Base-by-base conservation (phyloP, 2,329 filamentous ascomycete species). In the Epichloe gansuensis region DNA sequence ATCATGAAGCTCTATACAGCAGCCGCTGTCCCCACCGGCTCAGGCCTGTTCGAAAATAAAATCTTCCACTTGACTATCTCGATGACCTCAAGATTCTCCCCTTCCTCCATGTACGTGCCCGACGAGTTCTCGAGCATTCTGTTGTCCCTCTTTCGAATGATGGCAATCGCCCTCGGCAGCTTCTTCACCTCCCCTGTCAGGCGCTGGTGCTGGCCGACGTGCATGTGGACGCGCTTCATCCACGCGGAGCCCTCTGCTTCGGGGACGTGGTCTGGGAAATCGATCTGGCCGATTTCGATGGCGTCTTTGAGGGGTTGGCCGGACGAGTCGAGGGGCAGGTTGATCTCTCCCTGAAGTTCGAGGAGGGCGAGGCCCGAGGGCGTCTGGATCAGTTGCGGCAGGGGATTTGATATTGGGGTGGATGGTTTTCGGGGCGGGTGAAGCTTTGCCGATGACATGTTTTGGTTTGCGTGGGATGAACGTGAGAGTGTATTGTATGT, bases 161-260 rank as follows among this genome's bases (percentile, higher is more conserved):
- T 74, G 4, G 85, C 93, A 58, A 96, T 64, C 3, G 90, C 83
- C 62, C 80, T 86, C 5, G 78, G 77, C 48, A 97, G 70, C 68
- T 89, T 95, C 74, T 89, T 95, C 47, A 95, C 82, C 67, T 97
- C 89, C 3, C 93, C 93, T 1, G 82, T 87, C 63, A 97, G 77
- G 54, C 90, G 78, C 70, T 97, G 93, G 65, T 96, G 86, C 62
- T 84, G 80, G 5, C 91, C 93, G 4, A 97, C 79, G 64, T 91
- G 95, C 47, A 97, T 71, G 63, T 95, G 87, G 31, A 91, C 89
- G 38, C 81, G 77, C 69, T 89, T 94, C 87, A 91, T 95, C 90
- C 90, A 96, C 9, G 77, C 78, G 0, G 80, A 83, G 59, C 80
- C 66, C 47, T 62, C 61, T 12, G 60, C 59, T 27, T 59, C 65